Base-by-base conservation (phyloP, 345 rosid species). In the Lepidium aucheri region DNA sequence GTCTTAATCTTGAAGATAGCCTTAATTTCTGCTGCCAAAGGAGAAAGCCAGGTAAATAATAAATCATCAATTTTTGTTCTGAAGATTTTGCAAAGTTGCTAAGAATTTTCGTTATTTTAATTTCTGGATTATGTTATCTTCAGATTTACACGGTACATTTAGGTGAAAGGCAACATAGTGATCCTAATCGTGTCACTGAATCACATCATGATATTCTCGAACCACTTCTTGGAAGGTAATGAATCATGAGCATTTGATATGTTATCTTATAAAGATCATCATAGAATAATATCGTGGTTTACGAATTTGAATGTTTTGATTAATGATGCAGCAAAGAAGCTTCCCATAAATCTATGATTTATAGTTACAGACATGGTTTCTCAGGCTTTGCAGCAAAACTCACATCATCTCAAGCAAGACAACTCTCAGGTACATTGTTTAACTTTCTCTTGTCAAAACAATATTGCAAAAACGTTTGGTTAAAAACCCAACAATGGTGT, bases 371-470 rank as follows among this genome's bases (percentile, higher is more conserved):
- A 75, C 88, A 86, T 75, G 86, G 86, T 39, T 86, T 88, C 68
- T 86, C 92, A 4, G 92, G 92, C 24, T 88, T 88, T 69, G 86
- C 96, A 47, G 96, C 87, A 11, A 77, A 79, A 75, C 84, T 89
- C 34, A 80, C 89, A 13, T 72, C 80, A 53, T 70, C 82, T 42
- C 85, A 83, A 75, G 89, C 86, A 13, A 84, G 61, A 53, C 54
- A 75, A 60, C 78, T 89, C 13, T 68, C 84, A 3, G 83, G 89
- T 86, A 74, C 17, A 26, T 36, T 9, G 24, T 46, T 7, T 42
- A 74, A 16, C 26, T 35, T 50, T 50, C 9, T 61, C 10, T 22
- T 34, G 6, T n/a, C 0, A 46, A 20, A 49, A 47, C 57, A 22
- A 26, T 61, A 49, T 36, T 28, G 14, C 33, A n/a, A 42, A 63